Percentiles rank a stretch among this genome's conserved stretches.
phyloP scores from a whole-genome alignment of 2,329 filamentous ascomycete genomes.

The Colletotrichum sp. region DNA sequence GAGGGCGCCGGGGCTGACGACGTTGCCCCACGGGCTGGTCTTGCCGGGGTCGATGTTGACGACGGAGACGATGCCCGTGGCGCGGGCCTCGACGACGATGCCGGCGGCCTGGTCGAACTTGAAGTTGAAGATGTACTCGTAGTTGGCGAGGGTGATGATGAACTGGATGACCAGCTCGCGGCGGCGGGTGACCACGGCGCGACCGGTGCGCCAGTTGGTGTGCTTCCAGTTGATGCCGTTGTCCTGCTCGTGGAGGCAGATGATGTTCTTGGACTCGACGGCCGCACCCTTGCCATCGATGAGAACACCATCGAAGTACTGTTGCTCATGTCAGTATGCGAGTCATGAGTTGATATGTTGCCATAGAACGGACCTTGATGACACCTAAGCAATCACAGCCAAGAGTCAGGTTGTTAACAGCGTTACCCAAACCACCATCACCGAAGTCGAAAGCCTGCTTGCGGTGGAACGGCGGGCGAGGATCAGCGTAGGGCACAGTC shows the following conservation, averaged over 20 bases:
- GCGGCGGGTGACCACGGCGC: constrained; percentile 54
- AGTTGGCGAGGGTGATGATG: constrained; percentile 64
- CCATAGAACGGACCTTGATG: neutral
- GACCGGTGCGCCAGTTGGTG: constrained; percentile 60
- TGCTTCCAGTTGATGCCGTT: constrained; percentile 24
- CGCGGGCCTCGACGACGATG: constrained; percentile 22
- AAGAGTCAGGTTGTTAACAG: constrained; percentile 70
- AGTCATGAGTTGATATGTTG: too few relatives aligned
- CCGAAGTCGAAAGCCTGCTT: constrained; percentile 76
- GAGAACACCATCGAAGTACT: constrained; percentile 28
- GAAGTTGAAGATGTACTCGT: constrained; percentile 50
- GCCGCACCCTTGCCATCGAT: constrained; percentile 31
- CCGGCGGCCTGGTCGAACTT: constrained; percentile 55
- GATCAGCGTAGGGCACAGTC: constrained; percentile 21
- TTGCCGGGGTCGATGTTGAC: constrained; percentile 53
- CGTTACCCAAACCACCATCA: constrained; percentile 68
- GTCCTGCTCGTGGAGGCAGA: constrained; percentile 23
- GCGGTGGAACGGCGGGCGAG: constrained; percentile 19
- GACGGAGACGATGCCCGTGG: constrained; percentile 46
- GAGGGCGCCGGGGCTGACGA: constrained; percentile 57
- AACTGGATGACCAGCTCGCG: constrained; percentile 60
- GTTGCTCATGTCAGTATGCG: fast-evolving
- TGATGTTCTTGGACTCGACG: constrained; percentile 46
- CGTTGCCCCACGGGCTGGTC: constrained; percentile 50
- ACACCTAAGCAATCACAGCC: constrained; percentile 68